These are phyloP conservation scores for Bacidia gigantensis DNA, from an alignment of 495 filamentous ascomycete species.

Conservation along the genomic window DNA sequence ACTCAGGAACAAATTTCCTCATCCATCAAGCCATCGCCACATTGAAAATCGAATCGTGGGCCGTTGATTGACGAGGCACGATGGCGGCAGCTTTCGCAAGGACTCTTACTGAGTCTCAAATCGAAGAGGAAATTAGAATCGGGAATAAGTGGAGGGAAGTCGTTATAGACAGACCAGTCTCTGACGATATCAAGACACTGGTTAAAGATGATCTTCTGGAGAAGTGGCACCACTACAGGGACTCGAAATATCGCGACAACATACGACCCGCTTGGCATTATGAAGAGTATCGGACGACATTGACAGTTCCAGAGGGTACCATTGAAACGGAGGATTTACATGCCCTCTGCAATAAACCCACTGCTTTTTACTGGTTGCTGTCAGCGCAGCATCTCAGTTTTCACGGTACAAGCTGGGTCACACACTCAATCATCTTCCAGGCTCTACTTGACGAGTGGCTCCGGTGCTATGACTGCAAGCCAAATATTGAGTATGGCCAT, in stretches of 20 bases:
- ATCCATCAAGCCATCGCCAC: no score
- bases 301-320: not conserved
- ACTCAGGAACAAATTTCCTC: no score
- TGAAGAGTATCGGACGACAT: not conserved
- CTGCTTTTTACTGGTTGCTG: not conserved
- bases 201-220: not conserved
- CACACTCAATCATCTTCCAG: not conserved
- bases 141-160: not conserved
- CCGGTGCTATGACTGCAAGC: not conserved
- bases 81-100: no score
- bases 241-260: not conserved
- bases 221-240: not conserved
- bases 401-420: not conserved
- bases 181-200: not conserved
- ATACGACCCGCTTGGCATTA: not conserved
- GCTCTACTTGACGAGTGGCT: not conserved
- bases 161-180: not conserved
- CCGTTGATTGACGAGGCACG: no score
- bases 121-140: no score
- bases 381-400: not conserved
- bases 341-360: not conserved
- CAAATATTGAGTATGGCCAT: not conserved
- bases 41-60: no score
- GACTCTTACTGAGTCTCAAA: no score
- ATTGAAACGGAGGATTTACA: no score